Evolutionary conservation across 83 land plant genomes (phyloP), one percentile per base, ranked within the genome.

Genomic region (Picea mariana): DNA sequence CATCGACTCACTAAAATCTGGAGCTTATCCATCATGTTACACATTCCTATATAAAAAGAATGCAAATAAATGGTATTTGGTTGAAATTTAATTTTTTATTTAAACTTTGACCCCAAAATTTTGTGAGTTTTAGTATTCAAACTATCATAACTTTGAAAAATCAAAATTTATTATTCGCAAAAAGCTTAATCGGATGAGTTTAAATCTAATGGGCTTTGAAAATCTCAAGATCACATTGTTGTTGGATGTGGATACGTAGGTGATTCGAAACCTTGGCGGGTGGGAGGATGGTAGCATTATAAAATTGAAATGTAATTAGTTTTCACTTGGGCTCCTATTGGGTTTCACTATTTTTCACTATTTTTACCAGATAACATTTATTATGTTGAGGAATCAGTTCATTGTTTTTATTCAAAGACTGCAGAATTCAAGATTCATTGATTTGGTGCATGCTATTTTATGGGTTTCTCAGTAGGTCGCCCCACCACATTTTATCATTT

Each of bases 231-330:
- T 23, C 60, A 52, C 5, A 16, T 77, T 77, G 31, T n/a, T 77
- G 38, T 16, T n/a, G 6, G 60, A 52, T 47, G 62, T 77, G 62
- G 79, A 58, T 18, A 24, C 1, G 7, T 62, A 77, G 38, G 79
- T 77, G 0, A 12, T 77, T 58, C 17, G 23, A 52, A 58, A 55
- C 13, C 31, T 77, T 52, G 11, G 26, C 38, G 15, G 6, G 2
- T 77, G 79, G 62, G 27, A 77, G 62, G 79, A 77, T 12, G 79
- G 79, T 13, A 58, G 61, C 34, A 5, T 58, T 23, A 77, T 77
- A 26, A 26, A 77, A 12, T 23, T 58, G 0, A 77, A 77, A 77
- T 26, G 79, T 77, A 77, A 55, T 15, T 55, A 3, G 2, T 55
- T 52, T 52, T 52, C 9, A 47, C 49, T 7, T 47, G 9, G 9